These are phyloP conservation scores for Hypsizygus marmoreus DNA, from an alignment of 768 basidiomycete species.

Conservation along the genomic window DNA sequence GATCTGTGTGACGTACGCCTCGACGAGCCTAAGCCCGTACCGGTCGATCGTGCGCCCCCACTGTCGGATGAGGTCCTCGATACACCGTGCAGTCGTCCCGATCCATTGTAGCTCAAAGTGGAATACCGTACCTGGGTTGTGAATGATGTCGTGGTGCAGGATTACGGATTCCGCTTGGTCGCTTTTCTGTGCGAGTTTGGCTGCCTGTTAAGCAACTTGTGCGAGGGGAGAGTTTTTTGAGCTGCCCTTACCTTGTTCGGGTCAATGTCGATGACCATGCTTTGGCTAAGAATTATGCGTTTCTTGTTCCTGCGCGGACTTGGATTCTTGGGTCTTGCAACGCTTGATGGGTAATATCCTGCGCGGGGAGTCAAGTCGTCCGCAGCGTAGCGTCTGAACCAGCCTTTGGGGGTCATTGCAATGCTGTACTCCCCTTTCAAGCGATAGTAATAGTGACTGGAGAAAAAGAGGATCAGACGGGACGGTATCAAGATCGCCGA, in stretches of 20 bases:
- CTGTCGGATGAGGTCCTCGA: slow-evolving; percentile 83
- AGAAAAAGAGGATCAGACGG: slow-evolving; percentile 4
- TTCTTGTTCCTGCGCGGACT: slow-evolving; percentile 54
- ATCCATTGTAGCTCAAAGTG: slow-evolving; percentile 99
- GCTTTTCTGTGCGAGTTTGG: slow-evolving; percentile 53
- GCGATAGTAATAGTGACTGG: slow-evolving; percentile 87
- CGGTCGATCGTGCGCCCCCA: slow-evolving; percentile 85
- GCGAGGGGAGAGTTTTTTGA: neutral
- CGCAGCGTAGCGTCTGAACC: slow-evolving; percentile 65
- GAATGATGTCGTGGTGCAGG: slow-evolving; percentile 92
- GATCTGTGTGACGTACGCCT: slow-evolving; percentile 92
- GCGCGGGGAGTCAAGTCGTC: slow-evolving; percentile 39
- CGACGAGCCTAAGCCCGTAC: slow-evolving; percentile 89
- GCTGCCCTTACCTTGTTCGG: slow-evolving; percentile 56
- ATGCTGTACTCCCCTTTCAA: slow-evolving; percentile 75
- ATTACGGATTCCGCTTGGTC: slow-evolving; percentile 88
- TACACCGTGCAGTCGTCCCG: slow-evolving; percentile 86
- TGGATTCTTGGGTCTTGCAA: slow-evolving; percentile 34
- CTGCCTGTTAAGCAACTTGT: slow-evolving; percentile 4
- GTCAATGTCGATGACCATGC: slow-evolving; percentile 89
- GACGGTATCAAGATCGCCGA: neutral
- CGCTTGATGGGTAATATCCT: slow-evolving; percentile 37
- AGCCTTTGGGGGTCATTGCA: slow-evolving; percentile 68
- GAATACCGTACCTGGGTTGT: slow-evolving; percentile 92
- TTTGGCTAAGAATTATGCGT: slow-evolving; percentile 78